A percentile compares a stretch with the other conserved stretches of the same genome.
Evolutionary conservation across 305 asterid species (phyloP).

Genomic region (Solanum chacoense): DNA sequence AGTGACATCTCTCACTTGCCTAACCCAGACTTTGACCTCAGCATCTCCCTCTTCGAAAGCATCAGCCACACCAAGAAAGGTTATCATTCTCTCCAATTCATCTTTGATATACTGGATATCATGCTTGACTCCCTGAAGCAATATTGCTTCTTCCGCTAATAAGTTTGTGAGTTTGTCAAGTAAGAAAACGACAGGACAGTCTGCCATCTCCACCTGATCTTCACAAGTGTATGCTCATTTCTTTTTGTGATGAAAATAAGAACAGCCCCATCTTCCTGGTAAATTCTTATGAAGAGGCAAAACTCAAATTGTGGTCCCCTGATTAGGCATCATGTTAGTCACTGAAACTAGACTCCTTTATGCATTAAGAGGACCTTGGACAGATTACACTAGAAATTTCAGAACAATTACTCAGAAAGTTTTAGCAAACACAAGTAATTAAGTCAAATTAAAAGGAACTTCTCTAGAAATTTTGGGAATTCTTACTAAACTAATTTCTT

Average conservation of each 20-base stretch:
- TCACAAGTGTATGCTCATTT: neutral
- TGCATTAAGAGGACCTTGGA: neutral
- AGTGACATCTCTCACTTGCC: slow-evolving; percentile 25
- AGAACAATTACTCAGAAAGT: neutral
- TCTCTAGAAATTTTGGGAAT: neutral
- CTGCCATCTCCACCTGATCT: slow-evolving; percentile 37
- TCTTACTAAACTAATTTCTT: neutral
- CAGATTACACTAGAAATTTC: neutral
- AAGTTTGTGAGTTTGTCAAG: slow-evolving; percentile 16
- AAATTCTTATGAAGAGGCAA: neutral
- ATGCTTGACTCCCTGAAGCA: slow-evolving; percentile 7
- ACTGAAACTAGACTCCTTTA: neutral
- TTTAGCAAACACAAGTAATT: neutral
- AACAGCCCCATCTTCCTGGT: too few species aligned
- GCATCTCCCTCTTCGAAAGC: slow-evolving; percentile 14
- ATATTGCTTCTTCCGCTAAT: slow-evolving; percentile 8
- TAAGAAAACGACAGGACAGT: slow-evolving; percentile 11
- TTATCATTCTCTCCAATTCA: slow-evolving; percentile 22
- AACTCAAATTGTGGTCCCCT: neutral
- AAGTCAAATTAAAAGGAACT: neutral
- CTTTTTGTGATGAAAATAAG: neutral
- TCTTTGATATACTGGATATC: slow-evolving; percentile 22
- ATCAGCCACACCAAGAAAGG: slow-evolving; percentile 25
- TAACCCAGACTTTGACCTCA: slow-evolving; percentile 23
- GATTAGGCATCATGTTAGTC: neutral